These are phyloP conservation scores for Botryotinia narcissicola DNA, from an alignment of 2,329 filamentous ascomycete species.

Conservation along the genomic window DNA sequence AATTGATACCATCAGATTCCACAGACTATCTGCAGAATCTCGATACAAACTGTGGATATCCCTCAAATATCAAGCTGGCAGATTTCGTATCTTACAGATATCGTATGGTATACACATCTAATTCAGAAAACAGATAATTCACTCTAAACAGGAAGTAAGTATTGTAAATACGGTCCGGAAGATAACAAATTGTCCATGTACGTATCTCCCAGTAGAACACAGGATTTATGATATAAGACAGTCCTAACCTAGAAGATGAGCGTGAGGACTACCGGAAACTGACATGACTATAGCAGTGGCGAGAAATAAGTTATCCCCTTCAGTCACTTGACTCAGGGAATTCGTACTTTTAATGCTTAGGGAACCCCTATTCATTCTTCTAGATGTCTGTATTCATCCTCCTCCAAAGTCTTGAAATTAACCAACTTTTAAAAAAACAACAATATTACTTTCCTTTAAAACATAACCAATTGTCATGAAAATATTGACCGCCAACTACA, in stretches of 20 bases:
- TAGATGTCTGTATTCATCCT: not conserved
- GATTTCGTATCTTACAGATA: not conserved
- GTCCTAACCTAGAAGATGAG: not conserved
- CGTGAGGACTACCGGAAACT: not conserved
- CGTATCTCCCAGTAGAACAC: not conserved
- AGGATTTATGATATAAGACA: not conserved
- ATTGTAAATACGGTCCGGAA: not conserved
- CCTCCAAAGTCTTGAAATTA: no score
- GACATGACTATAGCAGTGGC: not conserved
- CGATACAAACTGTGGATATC: not conserved
- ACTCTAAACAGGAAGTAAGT: not conserved
- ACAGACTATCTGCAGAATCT: not conserved
- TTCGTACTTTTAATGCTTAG: not conserved
- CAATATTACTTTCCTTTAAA: not conserved
- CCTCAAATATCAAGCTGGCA: not conserved
- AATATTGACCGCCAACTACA: not conserved
- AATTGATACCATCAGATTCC: accelerated
- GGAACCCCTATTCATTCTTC: no score
- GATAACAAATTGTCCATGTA: accelerated
- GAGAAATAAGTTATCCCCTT: no score
- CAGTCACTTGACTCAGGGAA: not conserved
- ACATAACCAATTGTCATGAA: not conserved
- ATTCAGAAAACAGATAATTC: not conserved
- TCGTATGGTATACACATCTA: not conserved
- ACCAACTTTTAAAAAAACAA: not conserved